Conservation (phyloP, 2,329 filamentous ascomycete genomes). For the Pseudogymnoascus sp. region DNA sequence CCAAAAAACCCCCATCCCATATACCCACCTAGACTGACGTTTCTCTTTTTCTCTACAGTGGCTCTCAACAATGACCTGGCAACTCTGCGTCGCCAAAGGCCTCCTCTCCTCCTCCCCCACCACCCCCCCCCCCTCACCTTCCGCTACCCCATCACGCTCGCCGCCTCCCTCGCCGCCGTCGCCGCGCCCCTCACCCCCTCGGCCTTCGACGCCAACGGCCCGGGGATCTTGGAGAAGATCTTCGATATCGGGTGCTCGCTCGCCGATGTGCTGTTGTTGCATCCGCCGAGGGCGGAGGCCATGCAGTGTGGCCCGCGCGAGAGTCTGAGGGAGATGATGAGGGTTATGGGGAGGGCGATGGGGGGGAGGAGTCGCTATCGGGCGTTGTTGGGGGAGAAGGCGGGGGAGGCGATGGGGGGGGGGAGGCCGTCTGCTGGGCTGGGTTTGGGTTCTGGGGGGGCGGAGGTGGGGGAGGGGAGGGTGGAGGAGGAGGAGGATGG, state of each 20-base stretch:
- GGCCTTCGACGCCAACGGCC: conserved; percentile 28
- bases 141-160: conserved; percentile 21
- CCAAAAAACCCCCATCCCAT: conserved; percentile 17
- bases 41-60: conserved; percentile 17
- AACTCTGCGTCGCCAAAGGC: conserved; percentile 21
- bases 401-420: neutral
- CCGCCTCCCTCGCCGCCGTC: conserved; percentile 23
- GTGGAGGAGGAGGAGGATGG: neutral
- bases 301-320: conserved; percentile 14
- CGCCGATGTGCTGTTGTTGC: conserved; percentile 21
- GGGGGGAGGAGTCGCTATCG: conserved; percentile 8
- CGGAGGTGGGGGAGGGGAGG: neutral
- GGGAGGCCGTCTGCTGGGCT: neutral
- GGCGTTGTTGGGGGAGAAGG: neutral
- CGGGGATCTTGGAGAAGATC: conserved; percentile 29
- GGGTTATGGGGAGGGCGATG: conserved; percentile 8
- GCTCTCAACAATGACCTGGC: conserved; percentile 25
- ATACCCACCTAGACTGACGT: conserved; percentile 19
- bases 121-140: conserved; percentile 16
- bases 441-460: neutral
- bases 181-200: conserved; percentile 18
- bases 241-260: conserved; percentile 30
- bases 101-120: conserved; percentile 13
- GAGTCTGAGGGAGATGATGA: conserved; percentile 13
- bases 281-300: conserved; percentile 9